phyloP scores from a whole-genome alignment of 345 rosid genomes.

The Crucihimalaya himalaica region DNA sequence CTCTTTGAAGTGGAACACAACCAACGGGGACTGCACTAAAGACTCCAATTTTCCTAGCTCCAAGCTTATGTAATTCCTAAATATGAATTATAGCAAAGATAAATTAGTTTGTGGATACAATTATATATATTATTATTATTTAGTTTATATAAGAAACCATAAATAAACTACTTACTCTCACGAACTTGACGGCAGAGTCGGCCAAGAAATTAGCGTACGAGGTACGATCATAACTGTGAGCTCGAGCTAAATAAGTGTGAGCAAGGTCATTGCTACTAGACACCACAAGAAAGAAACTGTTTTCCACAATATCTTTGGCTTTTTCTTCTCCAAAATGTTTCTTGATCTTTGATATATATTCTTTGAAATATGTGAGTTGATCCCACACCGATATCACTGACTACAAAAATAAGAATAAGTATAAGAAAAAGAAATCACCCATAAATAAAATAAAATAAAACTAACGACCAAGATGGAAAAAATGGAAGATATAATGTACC shows the following conservation, averaged over 20 bases:
- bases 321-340: slow-evolving; percentile 46
- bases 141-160: background rate
- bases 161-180: slow-evolving; percentile 36
- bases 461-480: background rate
- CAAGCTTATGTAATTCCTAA: slow-evolving; percentile 31
- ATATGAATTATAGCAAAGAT: background rate
- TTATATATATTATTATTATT: background rate
- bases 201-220: slow-evolving; percentile 46
- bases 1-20: slow-evolving; percentile 36
- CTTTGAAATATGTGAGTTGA: slow-evolving; percentile 47
- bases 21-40: slow-evolving; percentile 34
- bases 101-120: background rate
- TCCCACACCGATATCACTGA: slow-evolving; percentile 28
- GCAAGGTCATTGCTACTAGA: slow-evolving; percentile 64
- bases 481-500: slow-evolving; percentile 44
- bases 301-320: slow-evolving; percentile 42
- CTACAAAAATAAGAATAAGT: slow-evolving; percentile 26
- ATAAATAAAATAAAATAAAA: background rate
- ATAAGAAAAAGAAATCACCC: background rate
- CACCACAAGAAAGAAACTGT: slow-evolving; percentile 42
- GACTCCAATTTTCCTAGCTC: slow-evolving; percentile 32
- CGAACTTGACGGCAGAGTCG: slow-evolving; percentile 42
- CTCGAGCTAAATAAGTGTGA: slow-evolving; percentile 44
- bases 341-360: slow-evolving; percentile 46
- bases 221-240: slow-evolving; percentile 38